Base-by-base conservation (phyloP, 352 stramenopile genomes). In the Globisporangium cystogenes region DNA sequence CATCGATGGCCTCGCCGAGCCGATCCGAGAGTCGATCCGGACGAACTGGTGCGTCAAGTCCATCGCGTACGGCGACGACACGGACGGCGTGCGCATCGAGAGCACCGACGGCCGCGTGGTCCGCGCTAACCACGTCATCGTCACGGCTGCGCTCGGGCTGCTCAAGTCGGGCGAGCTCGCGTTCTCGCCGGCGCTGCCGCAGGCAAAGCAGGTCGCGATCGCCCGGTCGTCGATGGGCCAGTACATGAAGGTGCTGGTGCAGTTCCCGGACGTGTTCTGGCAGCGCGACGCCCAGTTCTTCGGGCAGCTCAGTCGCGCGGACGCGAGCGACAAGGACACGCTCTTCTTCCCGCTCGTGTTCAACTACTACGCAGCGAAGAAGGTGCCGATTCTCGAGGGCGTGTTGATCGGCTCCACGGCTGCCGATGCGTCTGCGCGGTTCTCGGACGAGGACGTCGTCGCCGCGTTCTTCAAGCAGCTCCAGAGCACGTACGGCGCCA, bases 211-310 rank as follows among this genome's bases (percentile, higher is more conserved):
- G 18, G 48, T 40, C 1, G 72, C 79, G 18, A 74, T 89, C 44
- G 18, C 74, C 5, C 58, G 68, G 14, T 83, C 79, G 8, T 65
- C 65, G 15, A 86, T 87, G 66, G 78, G 77, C 10, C 72, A 86
- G 37, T 87, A 87, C 54, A 87, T 89, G 72, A 89, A 87, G 59
- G 64, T 91, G n/a, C 52, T 87, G 4, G 59, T 91, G 35, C 64
- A 84, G 43, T 91, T 89, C 52, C 74, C 71, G 0, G 44, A 64
- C 16, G 65, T 79, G 0, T 91, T 91, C 45, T 91, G 80, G 80
- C 65, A 72, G 2, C 39, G 70, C 15, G 44, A 78, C 23, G 60
- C 64, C 5, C 66, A 65, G 2, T 82, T 87, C 35, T 70, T 83
- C 18, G 67, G 60, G 0, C 70, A 84, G 27, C 51, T 82, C 43